Evolutionary conservation across 2,329 filamentous ascomycete genomes (phyloP), one percentile per base, ranked within the genome.

Genomic region (Neonectria punicea): DNA sequence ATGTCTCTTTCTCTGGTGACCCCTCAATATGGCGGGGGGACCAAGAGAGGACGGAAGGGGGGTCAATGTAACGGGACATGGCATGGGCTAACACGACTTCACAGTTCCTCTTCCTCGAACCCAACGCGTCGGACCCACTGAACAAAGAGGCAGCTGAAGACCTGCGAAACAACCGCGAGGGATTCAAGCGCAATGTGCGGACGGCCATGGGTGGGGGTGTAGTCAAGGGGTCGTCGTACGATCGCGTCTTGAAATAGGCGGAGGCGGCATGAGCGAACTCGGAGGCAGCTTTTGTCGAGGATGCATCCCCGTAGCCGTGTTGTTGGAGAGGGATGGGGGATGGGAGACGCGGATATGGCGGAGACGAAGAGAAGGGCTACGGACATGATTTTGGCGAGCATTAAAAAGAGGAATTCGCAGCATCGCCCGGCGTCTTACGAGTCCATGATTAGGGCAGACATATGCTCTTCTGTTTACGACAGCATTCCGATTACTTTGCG

Each of bases 101-200:
- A 53, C 80, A 97, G 91, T 98, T 98, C 78, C 86, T 99, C 56
- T 99, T 99, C 86, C 90, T 98, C 67, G 96, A 99, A 79, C 96
- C 96, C 18, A 99, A 99, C 77, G 94, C 96, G 10, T 94, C 92
- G 53, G 96, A 99, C 77, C 96, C 96, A n/a, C 84, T 99, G 66
- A 99, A 99, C 82, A 98, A 99, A 84, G 95, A 98, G 76, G 96
- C 96, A 0, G 96, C 96, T 4, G 94, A 98, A 67, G 96, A 98
- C 77, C 84, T 99, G 72, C 90, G 95, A 74, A 85, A 86, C 53
- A 97, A 96, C 79, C 85, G 94, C 41, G 96, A 98, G 58, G 88
- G 86, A 32, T 99, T 99, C 82, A 96, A 94, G 85, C 86, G 93
- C 66, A 98, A 98, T 76, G 96, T 98, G 43, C 88, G 92, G 74